phyloP scores from a whole-genome alignment of 1,139 yeast genomes.

The Saccharomyces hybrid region DNA sequence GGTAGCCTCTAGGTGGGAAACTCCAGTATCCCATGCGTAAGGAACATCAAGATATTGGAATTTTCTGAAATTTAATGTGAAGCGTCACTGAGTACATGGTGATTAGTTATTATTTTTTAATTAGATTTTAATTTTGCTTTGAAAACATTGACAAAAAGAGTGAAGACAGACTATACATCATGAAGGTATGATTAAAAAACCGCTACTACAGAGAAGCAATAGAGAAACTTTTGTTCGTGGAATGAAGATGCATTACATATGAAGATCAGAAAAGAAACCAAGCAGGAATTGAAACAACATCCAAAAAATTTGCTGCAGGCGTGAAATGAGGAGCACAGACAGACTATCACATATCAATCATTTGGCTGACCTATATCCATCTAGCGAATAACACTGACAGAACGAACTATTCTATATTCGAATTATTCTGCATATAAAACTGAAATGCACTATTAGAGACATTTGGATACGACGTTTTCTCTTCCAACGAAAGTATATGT shows the following conservation, averaged over 20 bases:
- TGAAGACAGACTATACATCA: constrained; percentile 1
- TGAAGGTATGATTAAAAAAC: background rate
- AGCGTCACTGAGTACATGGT: background rate
- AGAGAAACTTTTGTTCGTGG: background rate
- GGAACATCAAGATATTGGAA: background rate
- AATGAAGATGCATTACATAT: background rate
- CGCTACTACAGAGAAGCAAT: background rate
- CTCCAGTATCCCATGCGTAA: background rate
- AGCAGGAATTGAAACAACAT: background rate
- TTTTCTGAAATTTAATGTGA: background rate
- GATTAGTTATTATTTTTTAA: background rate
- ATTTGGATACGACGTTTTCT: background rate
- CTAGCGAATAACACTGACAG: background rate
- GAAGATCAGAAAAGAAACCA: background rate
- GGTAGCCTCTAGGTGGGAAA: background rate
- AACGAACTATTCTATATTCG: background rate
- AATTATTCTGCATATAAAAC: background rate
- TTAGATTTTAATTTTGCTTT: background rate
- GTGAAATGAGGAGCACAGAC: background rate
- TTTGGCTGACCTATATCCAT: background rate
- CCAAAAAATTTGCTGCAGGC: too few relatives aligned
- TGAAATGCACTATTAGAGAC: background rate
- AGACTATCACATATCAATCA: background rate
- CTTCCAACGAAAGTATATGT: background rate
- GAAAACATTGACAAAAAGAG: background rate